These are phyloP conservation scores for Gossypium arboreum DNA, from an alignment of 345 rosid genomes.

Conservation along the genomic window DNA sequence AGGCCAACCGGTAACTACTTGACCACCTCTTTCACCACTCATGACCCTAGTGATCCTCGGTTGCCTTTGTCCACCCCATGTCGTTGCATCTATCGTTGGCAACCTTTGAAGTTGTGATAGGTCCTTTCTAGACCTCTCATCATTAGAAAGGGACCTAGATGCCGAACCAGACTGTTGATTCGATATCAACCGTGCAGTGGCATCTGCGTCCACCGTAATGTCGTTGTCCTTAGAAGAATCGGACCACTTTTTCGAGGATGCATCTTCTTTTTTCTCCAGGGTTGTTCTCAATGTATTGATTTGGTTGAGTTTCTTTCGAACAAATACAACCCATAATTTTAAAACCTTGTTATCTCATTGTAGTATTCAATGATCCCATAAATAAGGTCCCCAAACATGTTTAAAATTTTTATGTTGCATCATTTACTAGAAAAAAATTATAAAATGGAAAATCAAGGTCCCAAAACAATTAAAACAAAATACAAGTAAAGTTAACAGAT, in stretches of 20 bases:
- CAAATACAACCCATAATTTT: slow-evolving; percentile 83
- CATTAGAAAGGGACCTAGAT: slow-evolving; percentile 28
- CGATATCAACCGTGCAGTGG: background rate
- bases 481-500: background rate
- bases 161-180: background rate
- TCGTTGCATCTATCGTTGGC: slow-evolving; percentile 16
- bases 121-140: slow-evolving; percentile 24
- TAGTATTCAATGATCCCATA: background rate
- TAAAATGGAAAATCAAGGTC: slow-evolving; percentile 15
- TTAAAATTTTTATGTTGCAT: no score
- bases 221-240: background rate
- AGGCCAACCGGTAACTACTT: slow-evolving; percentile 93
- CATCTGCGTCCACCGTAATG: slow-evolving; percentile 26
- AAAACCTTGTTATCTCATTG: background rate
- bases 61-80: slow-evolving; percentile 19
- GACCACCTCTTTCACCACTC: slow-evolving; percentile 71
- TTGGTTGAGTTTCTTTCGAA: slow-evolving; percentile 55
- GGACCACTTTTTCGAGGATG: background rate
- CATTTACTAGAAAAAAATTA: background rate
- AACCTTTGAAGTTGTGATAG: slow-evolving; percentile 32
- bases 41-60: slow-evolving; percentile 36
- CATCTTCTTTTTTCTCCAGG: slow-evolving; percentile 27
- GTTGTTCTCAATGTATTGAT: slow-evolving; percentile 23
- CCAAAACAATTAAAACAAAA: slow-evolving; percentile 3
- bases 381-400: background rate